A percentile compares a stretch with the other conserved stretches of the same genome.
Evolutionary conservation across 441 rosid genomes (phyloP).

Genomic region (Erodium trifolium): DNA sequence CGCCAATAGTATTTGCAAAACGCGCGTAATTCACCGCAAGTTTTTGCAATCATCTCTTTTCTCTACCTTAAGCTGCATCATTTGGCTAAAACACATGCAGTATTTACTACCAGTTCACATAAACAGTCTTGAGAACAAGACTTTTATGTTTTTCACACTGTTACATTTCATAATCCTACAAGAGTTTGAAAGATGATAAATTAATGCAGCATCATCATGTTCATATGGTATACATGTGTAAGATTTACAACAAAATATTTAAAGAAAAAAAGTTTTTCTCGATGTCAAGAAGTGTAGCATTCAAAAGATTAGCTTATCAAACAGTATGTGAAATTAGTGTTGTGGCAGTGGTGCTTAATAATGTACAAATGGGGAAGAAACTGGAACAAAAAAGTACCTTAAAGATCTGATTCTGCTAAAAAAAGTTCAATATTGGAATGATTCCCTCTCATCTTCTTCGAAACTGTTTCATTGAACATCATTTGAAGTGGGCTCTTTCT

Average conservation of each 20-base stretch:
- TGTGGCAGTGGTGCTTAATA: neutral
- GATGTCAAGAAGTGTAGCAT: neutral
- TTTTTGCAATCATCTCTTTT: no score
- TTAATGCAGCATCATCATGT: neutral
- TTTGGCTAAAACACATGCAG: neutral
- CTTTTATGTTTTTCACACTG: neutral
- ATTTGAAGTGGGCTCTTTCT: neutral
- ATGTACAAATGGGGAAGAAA: neutral
- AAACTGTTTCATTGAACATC: neutral
- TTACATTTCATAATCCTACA: neutral
- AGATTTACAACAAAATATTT: neutral
- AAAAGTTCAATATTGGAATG: neutral
- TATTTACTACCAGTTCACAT: no score
- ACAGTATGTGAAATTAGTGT: no score
- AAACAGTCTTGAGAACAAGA: no score
- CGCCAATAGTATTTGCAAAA: no score
- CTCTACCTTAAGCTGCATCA: no score
- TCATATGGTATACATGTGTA: neutral
- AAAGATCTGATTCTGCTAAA: neutral
- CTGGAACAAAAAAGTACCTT: neutral
- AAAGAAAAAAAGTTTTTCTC: neutral
- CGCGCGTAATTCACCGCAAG: no score
- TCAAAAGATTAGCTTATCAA: neutral
- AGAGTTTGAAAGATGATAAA: neutral
- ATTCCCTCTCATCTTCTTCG: slow-evolving; percentile 1